Evolutionary conservation across 371 early-diverging fungal species (phyloP).

Genomic region (Fennellomyces sp.): DNA sequence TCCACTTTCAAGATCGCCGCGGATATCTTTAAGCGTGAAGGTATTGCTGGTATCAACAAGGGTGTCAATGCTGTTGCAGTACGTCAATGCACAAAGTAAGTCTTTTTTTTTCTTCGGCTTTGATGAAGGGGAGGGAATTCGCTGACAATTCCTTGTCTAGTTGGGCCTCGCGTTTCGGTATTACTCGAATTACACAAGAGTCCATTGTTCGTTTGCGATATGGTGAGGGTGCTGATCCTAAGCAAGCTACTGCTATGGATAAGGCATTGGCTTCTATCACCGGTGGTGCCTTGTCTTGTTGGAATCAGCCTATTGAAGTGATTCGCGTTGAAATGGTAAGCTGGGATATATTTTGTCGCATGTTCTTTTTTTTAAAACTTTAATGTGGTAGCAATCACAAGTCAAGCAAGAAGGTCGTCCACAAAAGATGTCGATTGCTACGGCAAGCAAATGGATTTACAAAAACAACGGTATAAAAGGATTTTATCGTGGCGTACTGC

Average conservation of each 20-base stretch:
- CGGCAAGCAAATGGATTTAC: conserved; percentile 90
- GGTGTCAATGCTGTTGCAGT: conserved; percentile 92
- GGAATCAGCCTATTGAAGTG: conserved; percentile 98
- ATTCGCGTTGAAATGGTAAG: conserved; percentile 92
- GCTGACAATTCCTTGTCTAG: neutral
- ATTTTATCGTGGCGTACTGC: conserved; percentile 94
- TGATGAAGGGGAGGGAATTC: neutral
- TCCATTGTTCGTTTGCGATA: conserved; percentile 62
- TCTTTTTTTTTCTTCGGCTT: neutral
- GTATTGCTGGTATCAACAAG: conserved; percentile 95
- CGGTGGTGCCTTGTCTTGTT: conserved; percentile 93
- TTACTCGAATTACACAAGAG: conserved; percentile 85
- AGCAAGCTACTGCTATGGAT: conserved; percentile 57
- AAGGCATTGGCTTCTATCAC: conserved; percentile 79
- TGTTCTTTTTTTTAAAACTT: too few species aligned
- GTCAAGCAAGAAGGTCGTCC: conserved; percentile 84
- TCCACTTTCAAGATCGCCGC: conserved; percentile 85
- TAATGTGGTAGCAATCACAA: conserved; percentile 41
- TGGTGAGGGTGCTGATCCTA: conserved; percentile 34
- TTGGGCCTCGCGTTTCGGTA: conserved; percentile 96
- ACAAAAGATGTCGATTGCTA: conserved; percentile 83
- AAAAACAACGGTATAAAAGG: conserved; percentile 85
- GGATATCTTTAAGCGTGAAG: conserved; percentile 91
- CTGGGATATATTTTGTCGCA: too few species aligned
- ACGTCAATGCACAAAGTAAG: conserved; percentile 87